These are phyloP conservation scores for Elsinoe australis DNA, from an alignment of 2,329 filamentous ascomycete species.

Conservation along the genomic window DNA sequence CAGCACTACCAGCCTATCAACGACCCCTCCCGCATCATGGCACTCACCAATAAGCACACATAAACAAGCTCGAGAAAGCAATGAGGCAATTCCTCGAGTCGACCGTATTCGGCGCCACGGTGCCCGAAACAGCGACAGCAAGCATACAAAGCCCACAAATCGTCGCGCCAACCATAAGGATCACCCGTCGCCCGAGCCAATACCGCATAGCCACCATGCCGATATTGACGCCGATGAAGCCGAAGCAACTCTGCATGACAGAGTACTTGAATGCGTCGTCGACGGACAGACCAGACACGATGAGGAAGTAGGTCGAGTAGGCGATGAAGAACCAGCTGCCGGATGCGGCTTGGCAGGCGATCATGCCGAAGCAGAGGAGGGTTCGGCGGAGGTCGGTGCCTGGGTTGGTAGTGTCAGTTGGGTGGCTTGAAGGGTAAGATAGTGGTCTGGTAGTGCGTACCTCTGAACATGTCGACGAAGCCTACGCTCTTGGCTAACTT, in stretches of 20 bases:
- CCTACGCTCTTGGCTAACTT: conserved; percentile 26
- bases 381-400: conserved; percentile 32
- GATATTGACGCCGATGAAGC: conserved; percentile 46
- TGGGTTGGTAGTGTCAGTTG: conserved; percentile 27
- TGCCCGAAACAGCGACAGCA: conserved; percentile 43
- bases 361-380: conserved; percentile 27
- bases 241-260: conserved; percentile 46
- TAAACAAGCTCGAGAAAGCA: conserved; percentile 46
- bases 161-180: conserved; percentile 44
- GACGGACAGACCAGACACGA: conserved; percentile 38
- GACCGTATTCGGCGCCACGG: conserved; percentile 25
- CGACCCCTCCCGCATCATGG: background rate
- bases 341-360: conserved; percentile 29
- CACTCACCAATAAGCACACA: conserved; percentile 37
- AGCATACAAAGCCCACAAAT: conserved; percentile 49
- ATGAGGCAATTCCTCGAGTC: conserved; percentile 43
- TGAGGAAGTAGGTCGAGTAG: conserved; percentile 52
- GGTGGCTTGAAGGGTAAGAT: too few species aligned
- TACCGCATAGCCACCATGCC: conserved; percentile 47
- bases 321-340: conserved; percentile 35
- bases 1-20: conserved; percentile 38
- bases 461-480: conserved; percentile 30
- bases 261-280: conserved; percentile 44
- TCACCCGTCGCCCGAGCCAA: conserved; percentile 46
- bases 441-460: conserved; percentile 21